Percentiles rank a stretch among this genome's conserved stretches.
Conservation (phyloP, 2,329 filamentous ascomycete species). For the Monilinia laxa region DNA sequence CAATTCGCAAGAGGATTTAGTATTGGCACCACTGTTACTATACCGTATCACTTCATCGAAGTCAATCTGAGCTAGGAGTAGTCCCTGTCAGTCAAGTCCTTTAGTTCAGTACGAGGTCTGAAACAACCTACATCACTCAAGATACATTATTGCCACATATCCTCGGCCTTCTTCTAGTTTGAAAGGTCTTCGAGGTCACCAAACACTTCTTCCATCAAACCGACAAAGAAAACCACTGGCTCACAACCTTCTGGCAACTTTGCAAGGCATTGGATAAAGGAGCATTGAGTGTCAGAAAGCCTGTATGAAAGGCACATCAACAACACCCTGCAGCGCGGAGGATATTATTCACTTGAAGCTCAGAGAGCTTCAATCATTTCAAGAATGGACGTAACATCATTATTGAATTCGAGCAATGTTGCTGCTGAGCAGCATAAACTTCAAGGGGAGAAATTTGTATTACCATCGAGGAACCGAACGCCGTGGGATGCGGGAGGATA, state of each 20-base stretch:
- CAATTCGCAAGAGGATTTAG: constrained; percentile 33
- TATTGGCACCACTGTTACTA: constrained; percentile 30
- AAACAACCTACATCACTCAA: constrained; percentile 35
- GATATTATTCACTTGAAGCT: background rate
- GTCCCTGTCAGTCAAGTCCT: constrained; percentile 31
- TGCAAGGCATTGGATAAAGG: constrained; percentile 15
- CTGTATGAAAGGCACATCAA: constrained; percentile 11
- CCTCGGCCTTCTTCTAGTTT: constrained; percentile 25
- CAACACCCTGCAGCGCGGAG: constrained; percentile 19
- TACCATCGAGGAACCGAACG: constrained; percentile 37
- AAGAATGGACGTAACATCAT: constrained; percentile 41
- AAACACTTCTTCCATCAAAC: constrained; percentile 19
- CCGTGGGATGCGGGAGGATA: constrained; percentile 43
- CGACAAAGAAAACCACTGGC: constrained; percentile 13
- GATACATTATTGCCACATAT: constrained; percentile 26
- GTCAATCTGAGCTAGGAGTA: constrained; percentile 34
- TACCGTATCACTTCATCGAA: constrained; percentile 37
- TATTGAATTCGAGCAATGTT: constrained; percentile 38
- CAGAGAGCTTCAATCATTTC: constrained; percentile 17
- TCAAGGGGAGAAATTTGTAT: constrained; percentile 25
- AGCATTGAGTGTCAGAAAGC: background rate
- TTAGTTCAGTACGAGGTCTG: constrained; percentile 34
- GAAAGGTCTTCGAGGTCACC: constrained; percentile 24
- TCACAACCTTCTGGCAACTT: background rate
- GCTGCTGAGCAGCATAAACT: constrained; percentile 36